Conservation (phyloP, 192 early-diverging fungal genomes). For the Backusella luteola region DNA sequence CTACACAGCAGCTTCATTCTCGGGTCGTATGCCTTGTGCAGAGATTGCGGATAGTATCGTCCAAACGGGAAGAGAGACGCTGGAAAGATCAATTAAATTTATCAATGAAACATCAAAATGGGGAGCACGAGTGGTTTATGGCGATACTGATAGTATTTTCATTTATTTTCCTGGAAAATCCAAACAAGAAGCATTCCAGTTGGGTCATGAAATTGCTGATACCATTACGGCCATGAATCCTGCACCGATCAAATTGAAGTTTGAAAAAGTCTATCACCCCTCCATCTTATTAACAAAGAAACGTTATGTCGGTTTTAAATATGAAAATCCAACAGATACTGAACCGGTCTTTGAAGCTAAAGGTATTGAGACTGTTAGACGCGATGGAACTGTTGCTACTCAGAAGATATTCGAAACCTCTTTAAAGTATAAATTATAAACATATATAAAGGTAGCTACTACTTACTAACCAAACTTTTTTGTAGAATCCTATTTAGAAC, state of each 20-base stretch:
- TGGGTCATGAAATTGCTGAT: constrained; percentile 81
- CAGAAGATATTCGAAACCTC: constrained; percentile 77
- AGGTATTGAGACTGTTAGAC: constrained; percentile 91
- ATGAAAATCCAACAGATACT: constrained; percentile 56
- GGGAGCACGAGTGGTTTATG: constrained; percentile 86
- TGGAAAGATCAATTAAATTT: constrained; percentile 71
- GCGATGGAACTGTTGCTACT: constrained; percentile 81
- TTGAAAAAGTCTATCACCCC: constrained; percentile 94
- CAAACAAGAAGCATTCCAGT: constrained; percentile 70
- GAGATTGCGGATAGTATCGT: constrained; percentile 94
- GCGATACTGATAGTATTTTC: constrained; percentile 95
- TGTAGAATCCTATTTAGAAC: constrained; percentile 72
- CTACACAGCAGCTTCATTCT: constrained; percentile 80
- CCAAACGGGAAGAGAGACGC: constrained; percentile 76
- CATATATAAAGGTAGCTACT: neutral
- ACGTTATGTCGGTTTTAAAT: constrained; percentile 90
- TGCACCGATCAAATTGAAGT: constrained; percentile 84
- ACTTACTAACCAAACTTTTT: neutral
- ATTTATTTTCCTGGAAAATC: constrained; percentile 67
- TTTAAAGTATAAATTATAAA: constrained; percentile 56
- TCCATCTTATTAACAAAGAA: constrained; percentile 91
- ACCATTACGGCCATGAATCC: constrained; percentile 74
- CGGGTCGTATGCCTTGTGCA: constrained; percentile 86
- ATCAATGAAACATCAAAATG: constrained; percentile 62
- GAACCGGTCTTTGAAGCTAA: constrained; percentile 89